Percentiles rank a stretch among this genome's conserved stretches.
phyloP scores from a whole-genome alignment of 345 rosid species.

The Populus simonii region DNA sequence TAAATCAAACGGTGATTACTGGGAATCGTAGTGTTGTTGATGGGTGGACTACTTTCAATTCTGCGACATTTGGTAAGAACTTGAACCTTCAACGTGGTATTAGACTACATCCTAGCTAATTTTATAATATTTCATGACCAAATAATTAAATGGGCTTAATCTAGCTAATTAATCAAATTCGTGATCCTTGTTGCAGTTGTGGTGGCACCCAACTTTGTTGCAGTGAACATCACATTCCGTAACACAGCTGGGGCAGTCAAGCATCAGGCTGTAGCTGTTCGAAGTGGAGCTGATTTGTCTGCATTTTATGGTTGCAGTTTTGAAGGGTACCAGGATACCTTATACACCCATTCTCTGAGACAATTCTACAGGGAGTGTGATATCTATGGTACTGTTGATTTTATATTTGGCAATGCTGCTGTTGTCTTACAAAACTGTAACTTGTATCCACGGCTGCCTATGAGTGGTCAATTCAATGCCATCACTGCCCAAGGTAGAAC shows the following conservation, averaged over 20 bases:
- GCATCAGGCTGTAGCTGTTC: constrained; percentile 82
- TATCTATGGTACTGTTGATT: constrained; percentile 83
- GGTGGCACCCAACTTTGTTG: constrained; percentile 69
- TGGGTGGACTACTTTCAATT: constrained; percentile 87
- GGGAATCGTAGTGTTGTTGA: constrained; percentile 80
- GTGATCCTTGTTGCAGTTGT: constrained; percentile 48
- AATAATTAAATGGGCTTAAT: not conserved
- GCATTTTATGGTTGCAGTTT: constrained; percentile 80
- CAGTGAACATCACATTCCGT: constrained; percentile 70
- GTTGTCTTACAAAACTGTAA: constrained; percentile 77
- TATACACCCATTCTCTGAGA: constrained; percentile 69
- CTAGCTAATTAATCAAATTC: not conserved
- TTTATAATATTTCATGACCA: not conserved
- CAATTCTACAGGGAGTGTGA: constrained; percentile 89
- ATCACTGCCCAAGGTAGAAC: constrained; percentile 85
- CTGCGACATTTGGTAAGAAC: constrained; percentile 75
- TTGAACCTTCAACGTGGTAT: not conserved
- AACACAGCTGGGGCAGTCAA: constrained; percentile 86
- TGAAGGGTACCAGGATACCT: constrained; percentile 83
- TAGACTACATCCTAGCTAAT: not conserved
- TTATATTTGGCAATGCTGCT: constrained; percentile 89
- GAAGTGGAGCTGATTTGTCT: constrained; percentile 73
- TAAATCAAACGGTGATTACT: constrained; percentile 71
- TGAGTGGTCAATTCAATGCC: constrained; percentile 78
- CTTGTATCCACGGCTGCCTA: constrained; percentile 62